phyloP scores from a whole-genome alignment of 208 protist species.

The Crithidia sp. region DNA sequence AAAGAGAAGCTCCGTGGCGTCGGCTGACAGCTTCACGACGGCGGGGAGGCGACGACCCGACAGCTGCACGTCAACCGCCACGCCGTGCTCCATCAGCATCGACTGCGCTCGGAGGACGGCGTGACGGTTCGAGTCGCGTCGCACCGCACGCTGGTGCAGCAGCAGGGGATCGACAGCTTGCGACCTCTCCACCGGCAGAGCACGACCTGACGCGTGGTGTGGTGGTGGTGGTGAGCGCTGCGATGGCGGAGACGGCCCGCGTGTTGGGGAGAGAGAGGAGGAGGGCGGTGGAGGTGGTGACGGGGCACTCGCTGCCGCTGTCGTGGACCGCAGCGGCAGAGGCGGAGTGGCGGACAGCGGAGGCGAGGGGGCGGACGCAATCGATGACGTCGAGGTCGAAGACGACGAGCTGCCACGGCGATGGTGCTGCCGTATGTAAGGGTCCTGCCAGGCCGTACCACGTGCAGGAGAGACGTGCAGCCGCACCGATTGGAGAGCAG shows the following conservation, averaged over 20 bases:
- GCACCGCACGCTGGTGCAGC: slow-evolving; percentile 7
- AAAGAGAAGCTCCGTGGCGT: slow-evolving; percentile 53
- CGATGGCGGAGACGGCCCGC: background rate
- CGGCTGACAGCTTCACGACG: slow-evolving; percentile 41
- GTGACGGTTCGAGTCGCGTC: slow-evolving; percentile 1
- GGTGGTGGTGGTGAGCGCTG: background rate
- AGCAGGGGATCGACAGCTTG: background rate
- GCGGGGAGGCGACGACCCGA: slow-evolving; percentile 27
- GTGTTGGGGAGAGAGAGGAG: background rate
- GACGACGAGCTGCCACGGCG: background rate
- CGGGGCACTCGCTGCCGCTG: background rate
- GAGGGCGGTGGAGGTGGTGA: background rate
- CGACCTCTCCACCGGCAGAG: background rate
- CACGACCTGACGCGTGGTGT: background rate
- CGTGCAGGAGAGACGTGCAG: slow-evolving; percentile 47
- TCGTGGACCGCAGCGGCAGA: background rate
- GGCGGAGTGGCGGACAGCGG: background rate
- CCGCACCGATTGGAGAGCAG: slow-evolving; percentile 22
- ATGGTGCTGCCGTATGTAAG: background rate
- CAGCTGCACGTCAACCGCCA: slow-evolving; percentile 38
- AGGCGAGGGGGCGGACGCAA: background rate
- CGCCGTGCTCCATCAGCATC: slow-evolving; percentile 30
- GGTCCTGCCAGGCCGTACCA: slow-evolving; percentile 21
- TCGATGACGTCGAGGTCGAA: slow-evolving; percentile 14
- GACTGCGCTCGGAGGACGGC: slow-evolving; percentile 22